These are phyloP conservation scores for Phaeosphaeria sp. DNA, from an alignment of 2,329 filamentous ascomycete genomes.

Conservation along the genomic window DNA sequence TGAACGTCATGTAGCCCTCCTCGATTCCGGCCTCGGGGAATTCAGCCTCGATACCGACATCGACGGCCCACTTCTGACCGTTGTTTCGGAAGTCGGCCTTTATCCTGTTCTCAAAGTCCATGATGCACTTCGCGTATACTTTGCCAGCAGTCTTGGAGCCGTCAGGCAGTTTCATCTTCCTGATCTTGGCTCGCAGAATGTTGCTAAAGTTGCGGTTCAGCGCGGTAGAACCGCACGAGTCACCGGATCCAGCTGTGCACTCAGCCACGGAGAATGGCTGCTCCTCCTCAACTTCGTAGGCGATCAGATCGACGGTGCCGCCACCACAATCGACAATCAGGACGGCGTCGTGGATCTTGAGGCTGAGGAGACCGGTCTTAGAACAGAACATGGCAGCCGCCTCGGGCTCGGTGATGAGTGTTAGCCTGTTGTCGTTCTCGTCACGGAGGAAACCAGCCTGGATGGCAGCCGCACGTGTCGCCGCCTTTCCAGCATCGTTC, in stretches of 20 bases:
- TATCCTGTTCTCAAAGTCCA: conserved; percentile 99
- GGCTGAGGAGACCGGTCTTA: conserved; percentile 92
- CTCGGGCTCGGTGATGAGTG: conserved; percentile 94
- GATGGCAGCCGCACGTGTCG: conserved; percentile 92
- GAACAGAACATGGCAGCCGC: conserved; percentile 97
- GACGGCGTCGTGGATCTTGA: conserved; percentile 98
- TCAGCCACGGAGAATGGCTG: conserved; percentile 96
- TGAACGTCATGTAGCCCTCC: conserved; percentile 99
- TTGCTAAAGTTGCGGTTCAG: conserved; percentile 99
- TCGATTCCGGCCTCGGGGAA: conserved; percentile 98
- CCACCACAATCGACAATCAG: conserved; percentile 98
- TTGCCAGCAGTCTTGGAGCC: conserved; percentile 97
- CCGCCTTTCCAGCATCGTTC: conserved; percentile 98
- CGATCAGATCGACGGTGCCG: conserved; percentile 98
- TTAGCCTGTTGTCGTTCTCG: conserved; percentile 96
- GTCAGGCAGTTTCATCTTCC: conserved; percentile 98
- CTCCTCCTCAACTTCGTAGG: conserved; percentile 98
- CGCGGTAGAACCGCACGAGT: conserved; percentile 97
- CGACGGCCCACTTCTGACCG: conserved; percentile 98
- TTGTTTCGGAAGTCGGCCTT: conserved; percentile 99
- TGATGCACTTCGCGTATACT: conserved; percentile 99
- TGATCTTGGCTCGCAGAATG: conserved; percentile 94
- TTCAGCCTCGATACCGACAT: conserved; percentile 97
- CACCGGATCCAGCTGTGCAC: conserved; percentile 95
- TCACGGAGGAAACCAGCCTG: conserved; percentile 96